phyloP scores from a whole-genome alignment of 208 protist genomes.

The Blechomonas ayalai region DNA sequence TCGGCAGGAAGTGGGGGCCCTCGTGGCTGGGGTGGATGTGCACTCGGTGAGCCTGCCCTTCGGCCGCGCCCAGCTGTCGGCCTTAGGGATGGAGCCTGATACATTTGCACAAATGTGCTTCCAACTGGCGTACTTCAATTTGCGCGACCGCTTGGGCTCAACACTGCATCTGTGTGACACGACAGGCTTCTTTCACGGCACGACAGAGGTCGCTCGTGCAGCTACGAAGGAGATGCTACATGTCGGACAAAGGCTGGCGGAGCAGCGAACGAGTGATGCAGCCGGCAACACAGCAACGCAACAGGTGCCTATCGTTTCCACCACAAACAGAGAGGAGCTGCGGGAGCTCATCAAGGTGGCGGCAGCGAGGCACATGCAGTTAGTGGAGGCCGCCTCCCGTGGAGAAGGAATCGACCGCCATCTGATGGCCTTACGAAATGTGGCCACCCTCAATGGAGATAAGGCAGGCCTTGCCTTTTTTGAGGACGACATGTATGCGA shows the following conservation, averaged over 20 bases:
- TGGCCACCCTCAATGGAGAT: constrained; percentile 53
- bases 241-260: constrained; percentile 39
- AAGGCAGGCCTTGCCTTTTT: constrained; percentile 75
- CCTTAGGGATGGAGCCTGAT: constrained; percentile 41
- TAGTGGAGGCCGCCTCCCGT: constrained; percentile 32
- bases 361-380: constrained; percentile 31
- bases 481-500: constrained; percentile 57
- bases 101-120: constrained; percentile 87
- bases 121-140: constrained; percentile 73
- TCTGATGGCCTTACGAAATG: constrained; percentile 74
- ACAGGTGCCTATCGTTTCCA: constrained; percentile 5
- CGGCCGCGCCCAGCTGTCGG: constrained; percentile 30
- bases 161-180: constrained; percentile 65
- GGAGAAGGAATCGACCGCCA: constrained; percentile 89
- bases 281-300: constrained; percentile 5
- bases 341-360: constrained; percentile 43
- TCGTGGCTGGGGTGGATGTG: constrained; percentile 60
- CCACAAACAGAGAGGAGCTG: constrained; percentile 21
- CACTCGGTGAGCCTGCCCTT: constrained; percentile 45
- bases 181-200: constrained; percentile 71
- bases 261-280: constrained; percentile 2
- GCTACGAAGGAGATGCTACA: constrained; percentile 51
- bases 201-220: constrained; percentile 72
- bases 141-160: constrained; percentile 58
- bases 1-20: constrained; percentile 46